Evolutionary conservation across 2,329 filamentous ascomycete species (phyloP).

Genomic region (Neopestalotiopsis sp.): DNA sequence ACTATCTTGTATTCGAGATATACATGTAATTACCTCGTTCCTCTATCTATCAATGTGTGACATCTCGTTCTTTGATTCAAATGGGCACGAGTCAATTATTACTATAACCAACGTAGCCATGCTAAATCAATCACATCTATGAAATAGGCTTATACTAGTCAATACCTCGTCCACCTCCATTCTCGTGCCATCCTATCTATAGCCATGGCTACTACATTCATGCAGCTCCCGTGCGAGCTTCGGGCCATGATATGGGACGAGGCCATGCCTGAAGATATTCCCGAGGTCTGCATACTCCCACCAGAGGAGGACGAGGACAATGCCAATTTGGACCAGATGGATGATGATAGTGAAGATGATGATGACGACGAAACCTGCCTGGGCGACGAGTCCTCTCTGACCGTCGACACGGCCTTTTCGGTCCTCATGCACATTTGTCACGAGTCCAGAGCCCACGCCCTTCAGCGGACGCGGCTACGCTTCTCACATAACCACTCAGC

Average conservation of each 20-base stretch:
- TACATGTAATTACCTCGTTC: too few relatives aligned
- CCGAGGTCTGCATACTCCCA: conserved; percentile 7
- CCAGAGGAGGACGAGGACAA: not conserved
- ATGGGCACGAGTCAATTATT: too few relatives aligned
- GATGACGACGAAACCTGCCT: not conserved
- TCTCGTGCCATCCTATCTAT: not conserved
- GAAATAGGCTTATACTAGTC: not conserved
- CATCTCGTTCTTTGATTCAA: too few relatives aligned
- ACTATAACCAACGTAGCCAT: too few relatives aligned
- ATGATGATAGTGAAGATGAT: not conserved
- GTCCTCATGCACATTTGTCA: conserved; percentile 15
- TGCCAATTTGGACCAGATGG: not conserved
- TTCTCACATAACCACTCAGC: not conserved
- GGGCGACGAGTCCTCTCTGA: not conserved
- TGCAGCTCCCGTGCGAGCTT: conserved; percentile 10
- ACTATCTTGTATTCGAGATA: not conserved
- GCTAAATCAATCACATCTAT: not conserved
- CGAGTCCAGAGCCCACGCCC: conserved; percentile 3
- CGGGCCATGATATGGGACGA: conserved; percentile 8
- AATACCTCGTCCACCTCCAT: not conserved
- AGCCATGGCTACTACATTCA: not conserved
- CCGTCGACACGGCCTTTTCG: conserved; percentile 14
- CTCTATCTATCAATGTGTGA: too few relatives aligned
- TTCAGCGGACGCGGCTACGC: not conserved
- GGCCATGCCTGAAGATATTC: not conserved